Evolutionary conservation across 2,329 filamentous ascomycete genomes (phyloP).

Genomic region (Ceratocystis lukuohia): DNA sequence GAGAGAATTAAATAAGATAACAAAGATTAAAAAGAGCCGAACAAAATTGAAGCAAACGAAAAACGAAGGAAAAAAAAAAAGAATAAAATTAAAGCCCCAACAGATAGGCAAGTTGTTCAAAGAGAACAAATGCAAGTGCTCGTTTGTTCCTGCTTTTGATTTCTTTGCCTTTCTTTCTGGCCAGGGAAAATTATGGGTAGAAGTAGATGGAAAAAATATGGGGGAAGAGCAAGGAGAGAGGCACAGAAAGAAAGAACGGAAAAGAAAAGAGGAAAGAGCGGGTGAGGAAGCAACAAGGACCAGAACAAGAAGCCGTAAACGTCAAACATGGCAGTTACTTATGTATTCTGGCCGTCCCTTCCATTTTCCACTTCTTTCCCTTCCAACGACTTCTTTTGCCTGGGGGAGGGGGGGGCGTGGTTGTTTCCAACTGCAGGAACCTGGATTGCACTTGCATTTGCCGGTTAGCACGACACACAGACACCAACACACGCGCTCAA

Average conservation of each 20-base stretch:
- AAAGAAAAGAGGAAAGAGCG: not conserved
- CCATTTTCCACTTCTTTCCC: not conserved
- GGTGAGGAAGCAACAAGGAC: not conserved
- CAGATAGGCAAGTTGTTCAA: not conserved
- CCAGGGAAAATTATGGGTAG: no score
- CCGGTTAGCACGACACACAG: not conserved
- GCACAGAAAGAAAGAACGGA: not conserved
- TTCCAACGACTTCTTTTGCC: not conserved
- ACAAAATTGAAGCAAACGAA: not conserved
- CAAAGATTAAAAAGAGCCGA: not conserved
- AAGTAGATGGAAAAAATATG: no score
- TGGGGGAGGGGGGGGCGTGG: not conserved
- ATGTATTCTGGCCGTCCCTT: not conserved
- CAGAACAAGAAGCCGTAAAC: not conserved
- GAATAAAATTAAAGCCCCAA: not conserved
- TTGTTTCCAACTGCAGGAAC: not conserved
- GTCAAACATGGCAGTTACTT: slow-evolving; percentile 1
- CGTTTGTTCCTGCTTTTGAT: not conserved
- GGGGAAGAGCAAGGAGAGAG: not conserved
- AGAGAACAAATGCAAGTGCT: not conserved
- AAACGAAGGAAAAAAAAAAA: not conserved
- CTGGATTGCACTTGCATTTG: not conserved
- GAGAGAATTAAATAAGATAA: not conserved
- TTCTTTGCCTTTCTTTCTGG: not conserved
- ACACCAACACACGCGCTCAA: not conserved